Evolutionary conservation across 2,329 filamentous ascomycete genomes (phyloP).

Genomic region (Amylocarpus encephaloides): DNA sequence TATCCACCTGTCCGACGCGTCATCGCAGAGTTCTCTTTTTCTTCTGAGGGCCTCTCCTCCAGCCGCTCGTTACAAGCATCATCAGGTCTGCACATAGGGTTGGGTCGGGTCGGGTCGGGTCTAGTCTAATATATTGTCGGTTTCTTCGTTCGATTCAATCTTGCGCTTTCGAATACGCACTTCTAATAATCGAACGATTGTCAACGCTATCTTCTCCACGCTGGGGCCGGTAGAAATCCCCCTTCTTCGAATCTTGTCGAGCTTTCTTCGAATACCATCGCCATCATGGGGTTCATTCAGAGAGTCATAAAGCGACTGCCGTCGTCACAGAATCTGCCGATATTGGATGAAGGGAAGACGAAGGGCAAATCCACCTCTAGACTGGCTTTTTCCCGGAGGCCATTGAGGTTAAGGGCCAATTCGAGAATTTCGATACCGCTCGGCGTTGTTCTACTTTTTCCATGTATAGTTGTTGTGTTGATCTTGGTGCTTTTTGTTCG

Average conservation of each 20-base stretch:
- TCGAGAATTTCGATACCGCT: conserved; percentile 89
- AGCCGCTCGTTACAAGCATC: conserved; percentile 29
- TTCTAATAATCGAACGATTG: conserved; percentile 21
- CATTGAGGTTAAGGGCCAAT: conserved; percentile 83
- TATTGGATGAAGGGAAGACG: conserved; percentile 38
- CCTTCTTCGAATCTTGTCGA: conserved; percentile 26
- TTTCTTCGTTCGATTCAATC: conserved; percentile 20
- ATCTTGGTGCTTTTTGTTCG: conserved; percentile 85
- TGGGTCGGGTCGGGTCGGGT: conserved; percentile 6
- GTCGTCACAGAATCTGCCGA: conserved; percentile 38
- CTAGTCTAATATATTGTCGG: conserved; percentile 1
- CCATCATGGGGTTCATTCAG: conserved; percentile 46
- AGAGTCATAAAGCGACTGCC: conserved; percentile 46
- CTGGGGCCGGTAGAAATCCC: conserved; percentile 14
- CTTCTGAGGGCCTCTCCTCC: conserved; percentile 28
- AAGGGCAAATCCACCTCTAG: conserved; percentile 37
- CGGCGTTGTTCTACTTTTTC: conserved; percentile 88
- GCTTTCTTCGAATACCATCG: conserved; percentile 10
- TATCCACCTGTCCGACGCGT: conserved; percentile 21
- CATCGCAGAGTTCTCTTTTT: conserved; percentile 23
- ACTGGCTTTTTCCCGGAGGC: conserved; percentile 77
- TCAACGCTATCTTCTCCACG: conserved; percentile 7
- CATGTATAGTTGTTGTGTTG: conserved; percentile 81
- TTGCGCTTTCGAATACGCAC: conserved; percentile 22
- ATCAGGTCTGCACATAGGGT: conserved; percentile 18